phyloP scores from a whole-genome alignment of 1,284 basidiomycete genomes.

The Cutaneotrichosporon arboriforme region DNA sequence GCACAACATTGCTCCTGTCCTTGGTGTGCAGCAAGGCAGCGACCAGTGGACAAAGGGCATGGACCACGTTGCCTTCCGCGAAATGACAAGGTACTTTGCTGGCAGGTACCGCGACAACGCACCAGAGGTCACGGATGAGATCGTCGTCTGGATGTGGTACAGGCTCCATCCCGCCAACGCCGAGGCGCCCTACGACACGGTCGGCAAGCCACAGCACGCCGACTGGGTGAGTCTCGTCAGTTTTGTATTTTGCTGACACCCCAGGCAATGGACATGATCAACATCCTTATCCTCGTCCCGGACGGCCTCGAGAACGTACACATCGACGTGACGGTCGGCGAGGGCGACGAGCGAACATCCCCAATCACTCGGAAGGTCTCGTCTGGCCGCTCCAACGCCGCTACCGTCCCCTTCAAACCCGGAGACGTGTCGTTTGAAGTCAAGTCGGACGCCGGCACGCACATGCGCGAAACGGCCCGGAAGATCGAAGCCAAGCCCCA shows the following conservation, averaged over 20 bases:
- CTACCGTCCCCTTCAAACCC: conserved; percentile 30
- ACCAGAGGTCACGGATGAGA: conserved; percentile 12
- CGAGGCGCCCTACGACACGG: conserved; percentile 21
- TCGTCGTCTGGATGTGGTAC: conserved; percentile 40
- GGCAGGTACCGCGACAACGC: conserved; percentile 28
- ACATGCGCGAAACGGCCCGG: conserved; percentile 29
- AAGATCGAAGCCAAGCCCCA: conserved; percentile 15
- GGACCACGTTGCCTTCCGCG: conserved; percentile 43
- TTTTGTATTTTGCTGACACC: neutral
- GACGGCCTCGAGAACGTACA: conserved; percentile 12
- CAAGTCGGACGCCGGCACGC: conserved; percentile 10
- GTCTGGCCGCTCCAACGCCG: conserved; percentile 24
- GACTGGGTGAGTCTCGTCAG: conserved; percentile 35
- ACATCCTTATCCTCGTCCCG: conserved; percentile 28
- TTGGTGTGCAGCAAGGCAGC: conserved; percentile 44
- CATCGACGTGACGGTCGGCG: conserved; percentile 21
- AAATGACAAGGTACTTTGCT: conserved; percentile 38
- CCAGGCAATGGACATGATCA: conserved; percentile 46
- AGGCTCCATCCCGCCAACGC: conserved; percentile 30
- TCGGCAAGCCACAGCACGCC: conserved; percentile 34
- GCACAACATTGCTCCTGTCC: conserved; percentile 43
- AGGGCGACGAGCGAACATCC: too few relatives aligned
- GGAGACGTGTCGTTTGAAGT: conserved; percentile 37
- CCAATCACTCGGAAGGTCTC: neutral
- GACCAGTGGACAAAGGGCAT: conserved; percentile 42